Evolutionary conservation across 345 rosid genomes (phyloP), one percentile per base, ranked within the genome.

Genomic region (Crucihimalaya himalaica): DNA sequence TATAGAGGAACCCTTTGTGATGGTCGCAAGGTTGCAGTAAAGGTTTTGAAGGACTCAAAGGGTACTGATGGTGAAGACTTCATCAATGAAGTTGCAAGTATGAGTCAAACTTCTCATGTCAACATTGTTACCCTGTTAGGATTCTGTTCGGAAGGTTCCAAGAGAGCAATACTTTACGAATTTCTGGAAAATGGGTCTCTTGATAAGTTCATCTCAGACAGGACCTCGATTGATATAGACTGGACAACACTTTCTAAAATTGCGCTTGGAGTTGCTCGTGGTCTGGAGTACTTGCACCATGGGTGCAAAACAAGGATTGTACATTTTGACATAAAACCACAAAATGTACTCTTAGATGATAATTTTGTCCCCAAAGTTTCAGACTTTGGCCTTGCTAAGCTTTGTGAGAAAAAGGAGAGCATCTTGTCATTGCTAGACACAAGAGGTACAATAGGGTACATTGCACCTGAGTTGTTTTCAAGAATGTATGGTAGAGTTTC

Each of bases 301-400:
- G 85, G 86, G 19, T 85, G 89, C 63, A 81, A 62, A 53, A 78
- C 78, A 5, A 80, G 84, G 68, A 85, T 83, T 29, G 47, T 85
- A 29, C 86, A 85, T 37, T 80, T 83, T 8, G 84, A 83, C 48
- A 83, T 81, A n/a, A 83, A 85, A 20, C 86, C 86, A 32, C 83
- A 82, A 2, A 84, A 82, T 31, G 81, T 84, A 35, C 70, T 84
- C 5, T 66, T 82, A 6, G 79, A 78, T 31, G 57, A 75, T 3
- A 19, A 75, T 7, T 74, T 84, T 11, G 11, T 7, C 13, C 88
- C 86, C 1, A 82, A 84, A 12, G 83, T 82, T 6, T 71, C 81
- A 0, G 85, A 84, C 32, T 84, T 84, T 2, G 85, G 88, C 6
- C 88, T 84, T 4, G 80, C 88, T 1, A 81, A 83, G 43, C 63